These are phyloP conservation scores for Sistotremastrum niveocremeum DNA, from an alignment of 768 basidiomycete species.

Conservation along the genomic window DNA sequence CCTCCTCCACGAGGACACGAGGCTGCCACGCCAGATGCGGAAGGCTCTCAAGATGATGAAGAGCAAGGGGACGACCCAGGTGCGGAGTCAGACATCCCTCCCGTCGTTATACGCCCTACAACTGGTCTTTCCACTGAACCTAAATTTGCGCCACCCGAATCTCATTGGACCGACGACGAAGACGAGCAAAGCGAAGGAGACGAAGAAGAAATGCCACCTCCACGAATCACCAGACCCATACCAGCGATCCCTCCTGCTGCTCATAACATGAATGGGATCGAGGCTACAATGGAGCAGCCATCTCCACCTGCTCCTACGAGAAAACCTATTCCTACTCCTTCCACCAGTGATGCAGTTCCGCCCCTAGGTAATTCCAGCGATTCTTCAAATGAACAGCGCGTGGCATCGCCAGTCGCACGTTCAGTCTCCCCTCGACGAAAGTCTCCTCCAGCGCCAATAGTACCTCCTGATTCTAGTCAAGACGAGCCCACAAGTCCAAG, in stretches of 20 bases:
- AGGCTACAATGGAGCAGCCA: too few relatives aligned
- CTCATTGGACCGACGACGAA: neutral
- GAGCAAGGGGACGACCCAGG: neutral
- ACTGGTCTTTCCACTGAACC: neutral
- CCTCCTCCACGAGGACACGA: neutral
- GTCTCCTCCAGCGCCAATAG: too few relatives aligned
- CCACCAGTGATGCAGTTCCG: too few relatives aligned
- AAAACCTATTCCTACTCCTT: too few relatives aligned
- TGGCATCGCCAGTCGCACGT: too few relatives aligned
- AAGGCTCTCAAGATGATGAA: neutral
- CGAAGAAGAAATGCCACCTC: slow-evolving; percentile 14
- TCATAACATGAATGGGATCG: too few relatives aligned
- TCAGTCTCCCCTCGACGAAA: too few relatives aligned
- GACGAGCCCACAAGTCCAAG: too few relatives aligned
- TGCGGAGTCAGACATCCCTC: neutral
- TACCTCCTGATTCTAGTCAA: too few relatives aligned
- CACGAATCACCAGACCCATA: slow-evolving; percentile 17
- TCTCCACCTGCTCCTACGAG: too few relatives aligned
- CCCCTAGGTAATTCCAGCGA: too few relatives aligned
- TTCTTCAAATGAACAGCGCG: too few relatives aligned
- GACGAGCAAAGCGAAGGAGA: neutral
- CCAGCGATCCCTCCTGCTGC: neutral
- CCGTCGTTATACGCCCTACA: neutral
- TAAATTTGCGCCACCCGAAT: neutral
- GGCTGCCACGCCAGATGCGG: neutral